These are phyloP conservation scores for Sporothrix inflata DNA, from an alignment of 2,329 filamentous ascomycete species.

Conservation along the genomic window DNA sequence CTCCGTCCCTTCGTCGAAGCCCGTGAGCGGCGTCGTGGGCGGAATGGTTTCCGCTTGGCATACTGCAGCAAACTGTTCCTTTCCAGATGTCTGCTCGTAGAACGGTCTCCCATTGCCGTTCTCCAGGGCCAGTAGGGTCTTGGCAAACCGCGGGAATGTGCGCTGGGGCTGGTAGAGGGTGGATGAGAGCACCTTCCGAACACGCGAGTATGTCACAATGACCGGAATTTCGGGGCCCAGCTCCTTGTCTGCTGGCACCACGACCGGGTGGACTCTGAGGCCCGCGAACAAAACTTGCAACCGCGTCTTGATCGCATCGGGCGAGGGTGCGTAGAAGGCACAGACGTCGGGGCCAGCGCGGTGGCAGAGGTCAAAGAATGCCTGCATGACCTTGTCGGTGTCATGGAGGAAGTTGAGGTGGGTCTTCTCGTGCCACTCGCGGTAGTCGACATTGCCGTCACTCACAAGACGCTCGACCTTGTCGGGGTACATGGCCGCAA, in stretches of 20 bases:
- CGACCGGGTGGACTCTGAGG: slow-evolving; percentile 49
- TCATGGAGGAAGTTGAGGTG: slow-evolving; percentile 56
- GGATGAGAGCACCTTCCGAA: slow-evolving; percentile 49
- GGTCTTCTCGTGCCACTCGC: slow-evolving; percentile 54
- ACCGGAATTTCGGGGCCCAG: slow-evolving; percentile 48
- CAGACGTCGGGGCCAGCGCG: slow-evolving; percentile 54
- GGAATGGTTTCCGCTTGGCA: slow-evolving; percentile 41
- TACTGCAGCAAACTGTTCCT: slow-evolving; percentile 34
- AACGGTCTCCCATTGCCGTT: slow-evolving; percentile 50
- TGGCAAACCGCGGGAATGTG: slow-evolving; percentile 49
- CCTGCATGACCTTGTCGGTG: slow-evolving; percentile 56
- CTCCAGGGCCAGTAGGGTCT: slow-evolving; percentile 49
- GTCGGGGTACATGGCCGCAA: slow-evolving; percentile 57
- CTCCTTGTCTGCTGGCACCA: slow-evolving; percentile 41
- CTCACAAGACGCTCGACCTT: slow-evolving; percentile 54
- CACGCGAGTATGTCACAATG: slow-evolving; percentile 54
- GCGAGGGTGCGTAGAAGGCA: slow-evolving; percentile 46
- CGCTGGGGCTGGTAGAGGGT: slow-evolving; percentile 51
- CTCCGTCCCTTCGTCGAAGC: slow-evolving; percentile 41
- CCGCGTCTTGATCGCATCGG: slow-evolving; percentile 45
- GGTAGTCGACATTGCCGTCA: slow-evolving; percentile 59
- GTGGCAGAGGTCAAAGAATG: slow-evolving; percentile 59
- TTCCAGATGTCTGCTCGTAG: slow-evolving; percentile 40
- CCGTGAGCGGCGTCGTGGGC: slow-evolving; percentile 40
- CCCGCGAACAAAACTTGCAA: slow-evolving; percentile 46